Evolutionary conservation across 2,329 filamentous ascomycete genomes (phyloP).

Genomic region (Tolypocladium pustulatum): DNA sequence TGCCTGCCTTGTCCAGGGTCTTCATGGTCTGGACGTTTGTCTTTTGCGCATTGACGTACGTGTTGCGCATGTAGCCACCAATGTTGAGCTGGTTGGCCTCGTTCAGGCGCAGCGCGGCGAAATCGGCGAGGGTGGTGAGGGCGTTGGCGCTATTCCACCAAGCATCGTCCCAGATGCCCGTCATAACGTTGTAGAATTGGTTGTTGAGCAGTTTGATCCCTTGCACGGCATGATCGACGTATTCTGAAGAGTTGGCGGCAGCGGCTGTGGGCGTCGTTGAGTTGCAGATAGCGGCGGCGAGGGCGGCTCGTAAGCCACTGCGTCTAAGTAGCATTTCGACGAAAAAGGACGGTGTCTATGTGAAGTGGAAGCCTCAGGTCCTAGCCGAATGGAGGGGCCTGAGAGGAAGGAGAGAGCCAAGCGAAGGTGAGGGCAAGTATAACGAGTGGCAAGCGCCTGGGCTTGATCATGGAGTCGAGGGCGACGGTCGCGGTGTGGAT

Average conservation of each 20-base stretch:
- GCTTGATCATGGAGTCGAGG: neutral
- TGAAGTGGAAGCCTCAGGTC: neutral
- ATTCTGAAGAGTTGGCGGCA: constrained; percentile 13
- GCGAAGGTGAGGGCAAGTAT: neutral
- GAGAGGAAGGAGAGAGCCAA: neutral
- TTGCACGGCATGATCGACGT: constrained; percentile 20
- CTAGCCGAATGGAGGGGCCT: neutral
- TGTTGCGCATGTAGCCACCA: constrained; percentile 30
- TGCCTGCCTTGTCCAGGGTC: constrained; percentile 21
- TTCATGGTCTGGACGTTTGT: constrained; percentile 26
- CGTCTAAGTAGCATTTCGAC: neutral
- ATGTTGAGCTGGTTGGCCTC: constrained; percentile 27
- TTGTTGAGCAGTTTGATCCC: constrained; percentile 37
- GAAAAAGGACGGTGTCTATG: neutral
- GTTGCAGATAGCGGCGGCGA: constrained; percentile 10
- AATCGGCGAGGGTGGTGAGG: constrained; percentile 52
- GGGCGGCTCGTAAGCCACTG: constrained; percentile 9
- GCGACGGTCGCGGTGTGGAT: neutral
- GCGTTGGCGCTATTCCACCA: constrained; percentile 70
- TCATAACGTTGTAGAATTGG: constrained; percentile 47
- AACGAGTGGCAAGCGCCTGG: neutral
- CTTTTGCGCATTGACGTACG: constrained; percentile 33
- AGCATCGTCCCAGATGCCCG: constrained; percentile 52
- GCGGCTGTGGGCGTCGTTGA: constrained; percentile 4
- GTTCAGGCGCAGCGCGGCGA: constrained; percentile 22